Conservation (phyloP, 768 basidiomycete species). For the Mycena kentingensis region DNA sequence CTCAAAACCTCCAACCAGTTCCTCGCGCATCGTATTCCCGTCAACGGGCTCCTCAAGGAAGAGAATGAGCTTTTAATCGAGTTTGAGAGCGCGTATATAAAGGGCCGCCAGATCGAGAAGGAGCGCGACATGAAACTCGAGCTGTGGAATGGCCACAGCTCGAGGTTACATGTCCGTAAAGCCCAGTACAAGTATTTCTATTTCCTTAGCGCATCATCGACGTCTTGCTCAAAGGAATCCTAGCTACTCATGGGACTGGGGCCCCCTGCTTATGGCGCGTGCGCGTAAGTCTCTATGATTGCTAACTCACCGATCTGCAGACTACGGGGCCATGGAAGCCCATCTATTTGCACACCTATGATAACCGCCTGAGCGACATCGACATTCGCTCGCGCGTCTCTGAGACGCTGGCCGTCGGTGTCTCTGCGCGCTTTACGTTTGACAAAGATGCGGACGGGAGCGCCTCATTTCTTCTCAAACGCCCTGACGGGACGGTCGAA, state of each 20-base stretch:
- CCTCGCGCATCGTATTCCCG: conserved; percentile 64
- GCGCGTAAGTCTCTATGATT: background rate
- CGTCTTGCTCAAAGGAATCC: background rate
- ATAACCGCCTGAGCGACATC: conserved; percentile 62
- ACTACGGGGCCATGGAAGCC: conserved; percentile 89
- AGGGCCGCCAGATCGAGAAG: conserved; percentile 78
- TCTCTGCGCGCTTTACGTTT: conserved; percentile 49
- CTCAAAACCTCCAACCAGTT: conserved; percentile 87
- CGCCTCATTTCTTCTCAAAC: conserved; percentile 51
- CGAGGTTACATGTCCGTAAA: conserved; percentile 88
- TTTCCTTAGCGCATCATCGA: background rate
- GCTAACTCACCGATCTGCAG: background rate
- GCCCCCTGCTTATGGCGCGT: conserved; percentile 71
- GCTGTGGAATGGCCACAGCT: conserved; percentile 92
- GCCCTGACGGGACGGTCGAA: conserved; percentile 50
- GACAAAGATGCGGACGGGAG: conserved; percentile 40
- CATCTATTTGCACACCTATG: conserved; percentile 69
- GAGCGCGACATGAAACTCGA: conserved; percentile 57
- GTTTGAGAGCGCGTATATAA: conserved; percentile 71
- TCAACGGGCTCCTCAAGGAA: conserved; percentile 52
- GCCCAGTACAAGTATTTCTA: conserved; percentile 79
- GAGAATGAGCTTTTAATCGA: conserved; percentile 67
- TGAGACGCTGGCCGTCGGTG: conserved; percentile 51
- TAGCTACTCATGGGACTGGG: conserved; percentile 94
- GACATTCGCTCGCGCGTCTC: conserved; percentile 62